Conservation (phyloP, 768 basidiomycete genomes). For the Podaxis mareebaensis region DNA sequence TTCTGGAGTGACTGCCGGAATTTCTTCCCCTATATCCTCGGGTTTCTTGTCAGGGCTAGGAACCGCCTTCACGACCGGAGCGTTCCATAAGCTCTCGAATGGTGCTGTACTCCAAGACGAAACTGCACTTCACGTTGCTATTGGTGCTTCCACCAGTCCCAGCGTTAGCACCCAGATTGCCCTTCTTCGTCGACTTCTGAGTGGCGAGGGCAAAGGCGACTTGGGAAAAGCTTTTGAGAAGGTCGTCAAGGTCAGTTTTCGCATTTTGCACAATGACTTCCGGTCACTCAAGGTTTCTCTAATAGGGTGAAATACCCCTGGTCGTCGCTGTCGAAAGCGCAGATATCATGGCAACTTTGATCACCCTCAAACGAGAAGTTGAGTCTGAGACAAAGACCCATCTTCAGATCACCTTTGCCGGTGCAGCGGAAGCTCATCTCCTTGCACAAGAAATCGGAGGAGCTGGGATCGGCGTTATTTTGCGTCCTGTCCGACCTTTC, state of each 20-base stretch:
- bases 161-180: constrained; percentile 73
- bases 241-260: constrained; percentile 42
- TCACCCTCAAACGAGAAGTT: constrained; percentile 63
- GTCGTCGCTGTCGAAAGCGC: constrained; percentile 65
- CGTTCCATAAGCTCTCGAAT: constrained; percentile 52
- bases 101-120: constrained; percentile 62
- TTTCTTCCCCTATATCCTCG: constrained; percentile 51
- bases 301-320: constrained; percentile 55
- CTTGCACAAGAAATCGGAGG: constrained; percentile 71
- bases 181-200: constrained; percentile 53
- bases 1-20: constrained; percentile 60
- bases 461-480: constrained; percentile 70
- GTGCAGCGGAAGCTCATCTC: constrained; percentile 69
- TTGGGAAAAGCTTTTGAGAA: constrained; percentile 42
- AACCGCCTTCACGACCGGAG: constrained; percentile 57
- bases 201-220: constrained; percentile 38
- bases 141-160: constrained; percentile 40
- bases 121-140: constrained; percentile 60
- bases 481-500: constrained; percentile 67
- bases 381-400: constrained; percentile 41
- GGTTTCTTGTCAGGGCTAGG: constrained; percentile 60
- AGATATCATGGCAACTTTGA: constrained; percentile 67
- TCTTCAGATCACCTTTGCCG: constrained; percentile 51
- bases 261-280: not conserved
- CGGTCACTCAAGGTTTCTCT: not conserved